Percentiles rank a stretch among this genome's conserved stretches.
Evolutionary conservation across 2,329 filamentous ascomycete species (phyloP).

Genomic region (Aspergillus pseudonomiae): DNA sequence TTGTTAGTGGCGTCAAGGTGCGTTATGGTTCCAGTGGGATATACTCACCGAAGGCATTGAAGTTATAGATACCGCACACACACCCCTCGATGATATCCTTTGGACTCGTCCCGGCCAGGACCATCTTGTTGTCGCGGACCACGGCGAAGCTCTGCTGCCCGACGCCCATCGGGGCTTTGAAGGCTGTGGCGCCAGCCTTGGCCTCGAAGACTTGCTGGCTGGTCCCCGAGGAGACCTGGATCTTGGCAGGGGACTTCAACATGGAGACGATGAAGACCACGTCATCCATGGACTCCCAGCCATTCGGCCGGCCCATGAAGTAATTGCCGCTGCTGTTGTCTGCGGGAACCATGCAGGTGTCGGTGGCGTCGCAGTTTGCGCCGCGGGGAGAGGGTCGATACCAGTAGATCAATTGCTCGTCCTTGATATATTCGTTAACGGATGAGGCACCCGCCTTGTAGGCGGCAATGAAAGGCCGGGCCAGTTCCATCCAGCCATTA

Average conservation of each 20-base stretch:
- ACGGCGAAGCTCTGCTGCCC: conserved; percentile 54
- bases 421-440: conserved; percentile 42
- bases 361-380: conserved; percentile 56
- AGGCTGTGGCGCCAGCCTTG: conserved; percentile 50
- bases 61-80: conserved; percentile 58
- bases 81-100: conserved; percentile 55
- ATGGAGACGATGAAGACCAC: conserved; percentile 53
- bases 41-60: conserved; percentile 49
- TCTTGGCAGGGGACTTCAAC: conserved; percentile 38
- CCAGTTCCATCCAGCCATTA: conserved; percentile 58
- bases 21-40: no score
- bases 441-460: conserved; percentile 53
- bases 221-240: conserved; percentile 52
- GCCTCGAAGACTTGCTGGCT: conserved; percentile 50
- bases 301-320: conserved; percentile 55
- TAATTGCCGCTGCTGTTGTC: conserved; percentile 55
- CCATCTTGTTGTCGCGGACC: conserved; percentile 42
- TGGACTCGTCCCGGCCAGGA: conserved; percentile 52
- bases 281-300: conserved; percentile 54
- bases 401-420: conserved; percentile 60
- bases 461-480: conserved; percentile 57
- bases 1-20: neutral
- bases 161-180: conserved; percentile 51
- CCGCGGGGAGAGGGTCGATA: conserved; percentile 54
- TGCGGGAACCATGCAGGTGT: conserved; percentile 47